Evolutionary conservation across 2,329 filamentous ascomycete genomes (phyloP).

Genomic region (Dactylonectria macrodidyma): DNA sequence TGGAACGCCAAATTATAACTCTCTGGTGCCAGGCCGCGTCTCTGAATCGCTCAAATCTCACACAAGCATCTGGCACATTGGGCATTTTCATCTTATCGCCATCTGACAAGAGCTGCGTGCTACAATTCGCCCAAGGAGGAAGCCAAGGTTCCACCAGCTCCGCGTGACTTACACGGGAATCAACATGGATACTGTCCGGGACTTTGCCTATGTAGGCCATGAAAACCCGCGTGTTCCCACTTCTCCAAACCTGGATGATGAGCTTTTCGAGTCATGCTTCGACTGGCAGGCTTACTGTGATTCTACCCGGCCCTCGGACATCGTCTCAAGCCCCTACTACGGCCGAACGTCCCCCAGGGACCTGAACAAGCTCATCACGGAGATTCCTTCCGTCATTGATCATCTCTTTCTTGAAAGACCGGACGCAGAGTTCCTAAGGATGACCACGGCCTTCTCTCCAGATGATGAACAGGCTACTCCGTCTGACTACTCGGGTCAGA

Average conservation of each 20-base stretch:
- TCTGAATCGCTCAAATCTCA: slow-evolving; percentile 57
- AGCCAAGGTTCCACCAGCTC: slow-evolving; percentile 60
- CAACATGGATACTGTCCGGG: slow-evolving; percentile 56
- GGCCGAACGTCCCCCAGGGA: slow-evolving; percentile 48
- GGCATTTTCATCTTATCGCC: slow-evolving; percentile 58
- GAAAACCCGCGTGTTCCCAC: slow-evolving; percentile 56
- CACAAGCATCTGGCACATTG: slow-evolving; percentile 57
- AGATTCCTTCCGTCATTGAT: slow-evolving; percentile 53
- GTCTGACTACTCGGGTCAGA: slow-evolving; percentile 56
- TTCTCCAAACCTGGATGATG: slow-evolving; percentile 52
- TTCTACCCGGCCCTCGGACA: slow-evolving; percentile 51
- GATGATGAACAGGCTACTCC: slow-evolving; percentile 51
- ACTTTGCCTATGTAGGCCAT: slow-evolving; percentile 54
- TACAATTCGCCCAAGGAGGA: slow-evolving; percentile 54
- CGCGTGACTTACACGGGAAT: slow-evolving; percentile 59
- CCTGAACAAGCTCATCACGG: slow-evolving; percentile 54
- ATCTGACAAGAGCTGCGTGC: slow-evolving; percentile 55
- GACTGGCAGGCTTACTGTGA: slow-evolving; percentile 56
- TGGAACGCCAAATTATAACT: slow-evolving; percentile 57
- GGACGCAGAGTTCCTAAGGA: slow-evolving; percentile 51
- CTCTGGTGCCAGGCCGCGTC: slow-evolving; percentile 56
- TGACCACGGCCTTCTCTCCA: slow-evolving; percentile 53
- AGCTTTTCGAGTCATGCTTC: slow-evolving; percentile 55
- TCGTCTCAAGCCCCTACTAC: slow-evolving; percentile 49
- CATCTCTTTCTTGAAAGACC: slow-evolving; percentile 52